These are phyloP conservation scores for Lactifluus rugatus DNA, from an alignment of 768 basidiomycete species.

Conservation along the genomic window DNA sequence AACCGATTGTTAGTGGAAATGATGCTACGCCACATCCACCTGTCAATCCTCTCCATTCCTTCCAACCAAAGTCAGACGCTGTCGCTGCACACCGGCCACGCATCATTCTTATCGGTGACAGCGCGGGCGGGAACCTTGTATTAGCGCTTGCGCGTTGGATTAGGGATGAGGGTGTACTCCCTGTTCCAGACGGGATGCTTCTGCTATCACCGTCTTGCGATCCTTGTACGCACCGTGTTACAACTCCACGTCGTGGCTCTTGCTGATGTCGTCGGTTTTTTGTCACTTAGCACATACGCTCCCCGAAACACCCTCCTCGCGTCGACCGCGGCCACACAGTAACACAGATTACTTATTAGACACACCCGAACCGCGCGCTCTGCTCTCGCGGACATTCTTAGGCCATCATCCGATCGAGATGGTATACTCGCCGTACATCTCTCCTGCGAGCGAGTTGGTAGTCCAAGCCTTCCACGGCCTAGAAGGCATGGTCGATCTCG, in stretches of 20 bases:
- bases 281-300: constrained; percentile 34
- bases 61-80: neutral
- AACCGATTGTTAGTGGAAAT: constrained; percentile 13
- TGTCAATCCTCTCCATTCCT: neutral
- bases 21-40: constrained; percentile 5
- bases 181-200: constrained; percentile 37
- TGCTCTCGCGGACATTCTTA: constrained; percentile 45
- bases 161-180: constrained; percentile 39
- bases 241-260: constrained; percentile 20
- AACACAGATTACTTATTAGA: constrained; percentile 43
- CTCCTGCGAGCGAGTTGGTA: constrained; percentile 27
- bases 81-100: constrained; percentile 22
- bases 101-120: constrained; percentile 44
- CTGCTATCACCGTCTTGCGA: constrained; percentile 36
- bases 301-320: constrained; percentile 38
- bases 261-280: neutral
- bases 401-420: constrained; percentile 31
- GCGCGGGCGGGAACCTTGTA: constrained; percentile 45
- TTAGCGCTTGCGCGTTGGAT: constrained; percentile 44
- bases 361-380: constrained; percentile 42
- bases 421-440: constrained; percentile 29
- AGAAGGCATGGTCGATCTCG: constrained; percentile 24
- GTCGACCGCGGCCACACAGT: constrained; percentile 41
- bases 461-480: constrained; percentile 28
- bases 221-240: constrained; percentile 23